A percentile compares a stretch with the other conserved stretches of the same genome.
These are phyloP conservation scores for Linum lewisii DNA, from an alignment of 345 rosid genomes.

Conservation along the genomic window DNA sequence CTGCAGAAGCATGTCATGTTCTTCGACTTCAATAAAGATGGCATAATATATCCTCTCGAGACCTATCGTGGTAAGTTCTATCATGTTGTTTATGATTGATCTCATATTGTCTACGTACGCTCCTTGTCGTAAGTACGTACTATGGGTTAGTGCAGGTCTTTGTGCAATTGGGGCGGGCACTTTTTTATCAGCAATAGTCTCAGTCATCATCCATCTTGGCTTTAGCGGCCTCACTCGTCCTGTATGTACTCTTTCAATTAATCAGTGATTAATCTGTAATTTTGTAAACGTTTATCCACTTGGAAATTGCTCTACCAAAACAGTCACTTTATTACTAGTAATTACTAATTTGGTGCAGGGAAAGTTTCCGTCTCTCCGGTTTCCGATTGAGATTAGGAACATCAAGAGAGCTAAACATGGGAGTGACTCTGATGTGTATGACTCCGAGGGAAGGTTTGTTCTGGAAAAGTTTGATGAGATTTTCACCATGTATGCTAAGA, in stretches of 20 bases:
- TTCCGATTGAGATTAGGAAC: conserved; percentile 75
- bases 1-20: conserved; percentile 74
- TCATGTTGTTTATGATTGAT: background rate
- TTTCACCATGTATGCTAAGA: background rate
- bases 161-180: conserved; percentile 50
- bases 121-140: too few species aligned
- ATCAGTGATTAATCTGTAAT: background rate
- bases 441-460: conserved; percentile 56
- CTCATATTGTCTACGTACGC: too few species aligned
- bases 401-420: conserved; percentile 62
- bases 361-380: conserved; percentile 39
- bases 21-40: conserved; percentile 73
- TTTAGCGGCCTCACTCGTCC: conserved; percentile 56
- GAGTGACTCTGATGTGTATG: conserved; percentile 79
- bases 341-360: conserved; percentile 48
- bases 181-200: conserved; percentile 20
- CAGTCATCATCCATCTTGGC: conserved; percentile 33
- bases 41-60: conserved; percentile 69
- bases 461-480: background rate
- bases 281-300: background rate
- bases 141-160: conserved; percentile 33
- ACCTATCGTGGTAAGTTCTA: conserved; percentile 45
- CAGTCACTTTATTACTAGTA: too few species aligned
- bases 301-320: too few species aligned
- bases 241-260: conserved; percentile 16